These are phyloP conservation scores for Marvania coccoides DNA, from an alignment of 139 green algal genomes.

Conservation along the genomic window DNA sequence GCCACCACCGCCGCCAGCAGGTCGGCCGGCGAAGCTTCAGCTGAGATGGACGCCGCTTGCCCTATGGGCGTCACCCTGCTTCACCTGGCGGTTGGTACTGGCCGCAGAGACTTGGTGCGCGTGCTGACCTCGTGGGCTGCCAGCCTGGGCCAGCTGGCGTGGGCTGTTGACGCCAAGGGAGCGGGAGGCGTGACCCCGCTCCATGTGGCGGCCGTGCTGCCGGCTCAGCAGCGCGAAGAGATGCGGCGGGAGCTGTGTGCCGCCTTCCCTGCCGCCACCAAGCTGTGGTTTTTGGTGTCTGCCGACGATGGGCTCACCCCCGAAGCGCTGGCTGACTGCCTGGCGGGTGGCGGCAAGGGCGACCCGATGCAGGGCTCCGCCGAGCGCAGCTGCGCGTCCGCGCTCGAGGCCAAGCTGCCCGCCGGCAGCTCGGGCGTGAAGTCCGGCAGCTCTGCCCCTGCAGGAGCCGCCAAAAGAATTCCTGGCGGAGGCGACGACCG, in stretches of 20 bases:
- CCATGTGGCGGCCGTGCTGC: conserved; percentile 33
- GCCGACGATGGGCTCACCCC: conserved; percentile 7
- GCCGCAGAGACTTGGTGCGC: conserved; percentile 10
- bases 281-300: conserved; percentile 9
- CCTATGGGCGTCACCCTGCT: conserved; percentile 10
- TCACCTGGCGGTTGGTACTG: conserved; percentile 24
- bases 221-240: not conserved
- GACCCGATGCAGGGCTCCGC: too few species aligned
- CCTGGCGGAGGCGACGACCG: too few species aligned
- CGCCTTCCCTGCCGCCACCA: not conserved
- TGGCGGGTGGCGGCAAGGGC: not conserved
- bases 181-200: conserved; percentile 20
- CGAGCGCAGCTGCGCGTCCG: too few species aligned
- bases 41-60: not conserved
- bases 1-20: not conserved
- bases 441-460: too few species aligned
- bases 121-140: conserved; percentile 8
- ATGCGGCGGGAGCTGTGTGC: not conserved
- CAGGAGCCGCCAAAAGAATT: too few species aligned
- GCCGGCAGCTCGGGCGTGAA: too few species aligned
- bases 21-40: conserved; percentile 1
- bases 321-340: not conserved
- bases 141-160: not conserved
- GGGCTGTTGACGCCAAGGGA: not conserved
- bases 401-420: too few species aligned